phyloP scores from a whole-genome alignment of 108 stramenopile species.

The Discostella pseudostelligera region DNA sequence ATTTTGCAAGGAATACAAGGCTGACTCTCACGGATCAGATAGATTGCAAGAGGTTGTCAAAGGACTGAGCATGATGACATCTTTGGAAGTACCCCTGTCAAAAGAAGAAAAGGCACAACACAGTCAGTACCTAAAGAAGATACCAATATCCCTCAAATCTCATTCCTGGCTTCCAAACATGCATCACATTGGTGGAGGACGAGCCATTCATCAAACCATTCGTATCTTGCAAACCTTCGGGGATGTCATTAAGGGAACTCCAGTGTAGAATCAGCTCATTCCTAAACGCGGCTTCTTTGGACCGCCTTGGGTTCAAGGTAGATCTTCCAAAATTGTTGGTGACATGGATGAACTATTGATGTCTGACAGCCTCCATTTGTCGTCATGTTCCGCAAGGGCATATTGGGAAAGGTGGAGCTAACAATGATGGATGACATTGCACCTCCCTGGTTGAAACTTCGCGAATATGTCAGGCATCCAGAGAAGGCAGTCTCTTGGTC shows the following conservation, averaged over 20 bases:
- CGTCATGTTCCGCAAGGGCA: constrained; percentile 31
- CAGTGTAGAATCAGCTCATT: background rate
- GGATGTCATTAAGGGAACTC: constrained; percentile 9
- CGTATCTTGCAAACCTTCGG: constrained; percentile 47
- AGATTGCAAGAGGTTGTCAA: constrained; percentile 16
- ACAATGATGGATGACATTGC: constrained; percentile 27
- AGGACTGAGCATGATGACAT: background rate
- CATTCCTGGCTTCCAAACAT: constrained; percentile 37
- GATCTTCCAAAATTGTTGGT: constrained; percentile 29
- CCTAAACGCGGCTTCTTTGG: constrained; percentile 43
- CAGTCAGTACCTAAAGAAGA: background rate
- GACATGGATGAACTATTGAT: constrained; percentile 58
- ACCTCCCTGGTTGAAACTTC: constrained; percentile 25
- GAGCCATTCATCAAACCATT: constrained; percentile 47
- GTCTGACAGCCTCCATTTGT: constrained; percentile 37
- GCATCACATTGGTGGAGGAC: constrained; percentile 42
- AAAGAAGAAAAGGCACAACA: constrained; percentile 3
- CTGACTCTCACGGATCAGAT: constrained; percentile 14
- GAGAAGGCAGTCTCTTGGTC: constrained; percentile 46
- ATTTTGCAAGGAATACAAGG: constrained; percentile 35
- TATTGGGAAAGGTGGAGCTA: constrained; percentile 28
- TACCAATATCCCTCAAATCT: too few relatives aligned
- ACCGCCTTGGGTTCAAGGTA: constrained; percentile 16
- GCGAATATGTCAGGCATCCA: constrained; percentile 40
- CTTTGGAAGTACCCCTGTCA: constrained; percentile 35